Evolutionary conservation across 345 rosid species (phyloP), one percentile per base, ranked within the genome.

Genomic region (Dipteronia dyeriana): DNA sequence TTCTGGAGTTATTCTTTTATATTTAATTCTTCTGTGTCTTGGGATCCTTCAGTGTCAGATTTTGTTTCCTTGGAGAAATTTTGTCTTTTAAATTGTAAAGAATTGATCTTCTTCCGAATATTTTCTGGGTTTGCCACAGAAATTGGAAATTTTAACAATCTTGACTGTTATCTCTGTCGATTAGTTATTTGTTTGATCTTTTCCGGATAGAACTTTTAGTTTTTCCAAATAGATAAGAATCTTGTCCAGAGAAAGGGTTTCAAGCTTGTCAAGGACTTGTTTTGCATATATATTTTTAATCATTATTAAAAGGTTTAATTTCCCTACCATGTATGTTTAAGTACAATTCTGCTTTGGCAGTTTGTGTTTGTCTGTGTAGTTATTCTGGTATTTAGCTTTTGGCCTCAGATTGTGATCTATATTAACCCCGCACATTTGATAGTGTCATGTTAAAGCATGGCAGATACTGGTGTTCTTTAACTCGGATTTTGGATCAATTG

Each of bases 1-100:
- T 39, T 31, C 31, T 26, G 75, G 49, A 17, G 39, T 53, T 53
- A 68, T 74, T 84, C n/a, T n/a, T 82, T 71, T 56, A n/a, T 76
- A 29, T 64, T 74, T 62, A 81, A 82, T 71, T 64, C 47, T 64
- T 57, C 74, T 31, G 66, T 53, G 79, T 70, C 73, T 77, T 63
- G 66, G 66, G 80, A 72, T 83, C 75, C 74, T 67, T 82, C 78
- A 60, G 75, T 79, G 87, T 78, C 77, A 79, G 81, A 63, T 73
- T 31, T 65, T 83, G 70, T 75, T 78, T 59, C 75, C 75, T 38
- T 75, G 75, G 25, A 71, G 68, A 69, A 26, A 56, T 72, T 45
- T 26, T 70, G 57, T 73, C 68, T 66, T 38, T 20, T 26, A 59
- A 65, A 19, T 31, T 16, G 7, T 53, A 53, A 53, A 53, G n/a